phyloP scores from a whole-genome alignment of 352 stramenopile genomes.

The Peronosclerospora sorghi region DNA sequence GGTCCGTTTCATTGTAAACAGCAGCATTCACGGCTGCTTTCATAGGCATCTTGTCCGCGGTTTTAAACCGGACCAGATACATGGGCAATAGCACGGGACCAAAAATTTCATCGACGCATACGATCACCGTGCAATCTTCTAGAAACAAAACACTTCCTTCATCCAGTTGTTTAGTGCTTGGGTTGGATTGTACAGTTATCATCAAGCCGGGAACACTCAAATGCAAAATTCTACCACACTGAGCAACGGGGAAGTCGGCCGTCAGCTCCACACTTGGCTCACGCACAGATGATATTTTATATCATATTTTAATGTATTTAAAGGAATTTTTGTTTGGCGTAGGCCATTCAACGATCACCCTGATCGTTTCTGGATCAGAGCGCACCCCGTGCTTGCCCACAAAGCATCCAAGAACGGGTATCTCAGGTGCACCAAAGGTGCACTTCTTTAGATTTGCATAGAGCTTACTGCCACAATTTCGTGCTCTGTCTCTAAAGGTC shows the following conservation, averaged over 20 bases:
- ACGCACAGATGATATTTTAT: slow-evolving; percentile 54
- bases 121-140: slow-evolving; percentile 58
- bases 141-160: slow-evolving; percentile 78
- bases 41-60: no score
- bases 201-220: slow-evolving; percentile 49
- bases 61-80: slow-evolving; percentile 76
- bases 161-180: slow-evolving; percentile 47
- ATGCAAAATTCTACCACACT: slow-evolving; percentile 56
- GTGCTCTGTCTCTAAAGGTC: slow-evolving; percentile 47
- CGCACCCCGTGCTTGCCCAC: no score
- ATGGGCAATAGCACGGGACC: slow-evolving; percentile 77
- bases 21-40: no score
- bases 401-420: no score
- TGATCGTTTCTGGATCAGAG: no score
- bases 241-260: slow-evolving; percentile 50
- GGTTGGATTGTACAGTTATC: slow-evolving; percentile 68
- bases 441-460: no score
- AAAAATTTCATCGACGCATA: slow-evolving; percentile 79
- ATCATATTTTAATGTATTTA: no score
- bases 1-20: slow-evolving; percentile 61
- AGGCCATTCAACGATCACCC: no score
- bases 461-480: slow-evolving; percentile 41
- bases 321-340: no score
- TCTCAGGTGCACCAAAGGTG: no score
- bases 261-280: slow-evolving; percentile 64